A percentile compares a stretch with the other conserved stretches of the same genome.
Evolutionary conservation across 768 basidiomycete genomes (phyloP).

Genomic region (Trametes cubensis): DNA sequence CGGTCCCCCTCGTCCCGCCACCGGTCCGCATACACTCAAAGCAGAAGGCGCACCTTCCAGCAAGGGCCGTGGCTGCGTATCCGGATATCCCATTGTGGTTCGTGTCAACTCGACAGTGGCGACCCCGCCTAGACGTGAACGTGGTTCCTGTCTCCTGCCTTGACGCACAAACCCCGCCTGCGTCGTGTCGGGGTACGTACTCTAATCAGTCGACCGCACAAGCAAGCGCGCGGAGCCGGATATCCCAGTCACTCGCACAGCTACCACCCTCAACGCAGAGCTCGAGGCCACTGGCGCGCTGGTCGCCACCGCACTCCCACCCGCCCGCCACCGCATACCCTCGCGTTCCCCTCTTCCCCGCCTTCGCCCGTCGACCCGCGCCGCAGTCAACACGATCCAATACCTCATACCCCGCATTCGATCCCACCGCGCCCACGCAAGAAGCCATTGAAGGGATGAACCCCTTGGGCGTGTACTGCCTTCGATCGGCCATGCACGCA

Average conservation of each 20-base stretch:
- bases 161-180: not conserved
- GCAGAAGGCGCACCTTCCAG: no score
- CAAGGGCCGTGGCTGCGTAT: no score
- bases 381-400: not conserved
- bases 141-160: no score
- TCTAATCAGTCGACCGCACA: no score
- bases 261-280: no score
- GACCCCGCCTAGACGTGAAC: no score
- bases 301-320: not conserved
- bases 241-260: no score
- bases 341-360: slow-evolving; percentile 1
- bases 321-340: not conserved
- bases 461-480: not conserved
- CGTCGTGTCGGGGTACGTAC: slow-evolving; percentile 9
- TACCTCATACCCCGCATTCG: not conserved
- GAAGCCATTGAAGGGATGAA: not conserved
- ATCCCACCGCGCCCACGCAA: not conserved
- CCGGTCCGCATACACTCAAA: slow-evolving; percentile 1
- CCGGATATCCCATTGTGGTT: no score
- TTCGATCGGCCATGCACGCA: not conserved
- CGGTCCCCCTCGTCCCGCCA: not conserved
- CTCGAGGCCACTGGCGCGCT: no score
- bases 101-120: no score
- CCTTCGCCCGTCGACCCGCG: not conserved
- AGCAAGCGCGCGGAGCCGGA: no score